Evolutionary conservation across 1,139 yeast species (phyloP), one percentile per base, ranked within the genome.

Genomic region (Geotrichum aggregatum): DNA sequence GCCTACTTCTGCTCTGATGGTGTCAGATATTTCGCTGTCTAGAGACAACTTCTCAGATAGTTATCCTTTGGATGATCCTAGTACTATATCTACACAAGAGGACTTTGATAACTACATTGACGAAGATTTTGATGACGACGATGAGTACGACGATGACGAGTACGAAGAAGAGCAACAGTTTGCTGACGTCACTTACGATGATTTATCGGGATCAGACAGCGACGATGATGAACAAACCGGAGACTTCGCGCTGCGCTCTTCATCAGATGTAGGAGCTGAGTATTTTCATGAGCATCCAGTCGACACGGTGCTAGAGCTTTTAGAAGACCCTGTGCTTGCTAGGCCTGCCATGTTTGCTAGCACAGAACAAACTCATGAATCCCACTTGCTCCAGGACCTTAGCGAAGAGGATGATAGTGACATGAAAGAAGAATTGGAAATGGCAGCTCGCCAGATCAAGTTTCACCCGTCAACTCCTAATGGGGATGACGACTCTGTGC

Each of bases 391-490:
- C n/a, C 46, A 51, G 58, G 62, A 43, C 35, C 59, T 54, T 46
- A 62, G 63, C 42, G 64, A 63, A 35, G 72, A 67, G 46, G 72
- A 69, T 51, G 71, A 69, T 49, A 64, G 69, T 46, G 71, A 68
- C 47, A 63, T 70, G 34, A 73, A 68, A 50, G 72, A 68, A 51
- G 70, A 68, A 36, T 45, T 69, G 47, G 58, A 65, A 46, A 58
- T 60, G 43, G 71, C 69, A 1, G 67, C 68, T 3, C 60, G 58
- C 52, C 68, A 65, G 53, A 58, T 66, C 31, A 62, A 64, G 49
- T n/a, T n/a, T n/a, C 57, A 61, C 16, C 53, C 58, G 18, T 49
- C 53, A 2, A 54, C 56, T 11, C 52, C 57, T 10, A 42, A 34
- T 34, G 34, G 35, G 10, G 59, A 56, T 38, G 47, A 44, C 7